These are phyloP conservation scores for Mycena citricolor DNA, from an alignment of 1,284 basidiomycete genomes.

Conservation along the genomic window DNA sequence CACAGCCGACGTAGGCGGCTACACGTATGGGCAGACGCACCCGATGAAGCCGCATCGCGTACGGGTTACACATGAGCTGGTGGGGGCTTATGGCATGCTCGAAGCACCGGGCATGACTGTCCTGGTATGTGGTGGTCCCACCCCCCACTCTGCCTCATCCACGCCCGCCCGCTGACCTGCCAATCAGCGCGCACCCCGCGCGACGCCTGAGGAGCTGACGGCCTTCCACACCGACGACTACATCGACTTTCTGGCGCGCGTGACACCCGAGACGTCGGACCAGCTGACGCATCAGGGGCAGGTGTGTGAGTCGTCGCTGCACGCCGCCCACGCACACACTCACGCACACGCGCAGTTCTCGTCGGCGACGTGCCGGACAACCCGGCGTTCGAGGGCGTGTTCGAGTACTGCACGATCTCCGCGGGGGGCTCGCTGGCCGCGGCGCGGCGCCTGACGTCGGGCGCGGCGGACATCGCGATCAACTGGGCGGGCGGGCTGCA, in stretches of 20 bases:
- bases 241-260: slow-evolving; percentile 84
- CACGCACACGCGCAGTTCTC: slow-evolving; percentile 53
- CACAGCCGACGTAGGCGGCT: slow-evolving; percentile 78
- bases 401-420: slow-evolving; percentile 96
- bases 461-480: slow-evolving; percentile 87
- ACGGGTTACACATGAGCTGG: slow-evolving; percentile 89
- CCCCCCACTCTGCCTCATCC: no score
- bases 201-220: slow-evolving; percentile 74
- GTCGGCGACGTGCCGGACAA: slow-evolving; percentile 84
- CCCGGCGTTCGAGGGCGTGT: slow-evolving; percentile 93
- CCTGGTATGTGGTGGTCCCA: slow-evolving; percentile 76
- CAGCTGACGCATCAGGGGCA: slow-evolving; percentile 82
- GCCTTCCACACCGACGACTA: slow-evolving; percentile 98
- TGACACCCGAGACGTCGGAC: slow-evolving; percentile 87
- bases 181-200: slow-evolving; percentile 74
- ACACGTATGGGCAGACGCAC: slow-evolving; percentile 85
- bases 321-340: neutral
- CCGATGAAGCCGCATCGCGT: slow-evolving; percentile 97
- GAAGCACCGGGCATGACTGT: slow-evolving; percentile 88
- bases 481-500: slow-evolving; percentile 99
- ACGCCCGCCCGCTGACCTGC: no score
- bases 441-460: slow-evolving; percentile 81
- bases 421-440: slow-evolving; percentile 93
- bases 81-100: slow-evolving; percentile 88
- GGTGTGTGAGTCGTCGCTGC: slow-evolving; percentile 60